These are phyloP conservation scores for Eucalyptus pauciflora DNA, from an alignment of 345 rosid species.

Conservation along the genomic window DNA sequence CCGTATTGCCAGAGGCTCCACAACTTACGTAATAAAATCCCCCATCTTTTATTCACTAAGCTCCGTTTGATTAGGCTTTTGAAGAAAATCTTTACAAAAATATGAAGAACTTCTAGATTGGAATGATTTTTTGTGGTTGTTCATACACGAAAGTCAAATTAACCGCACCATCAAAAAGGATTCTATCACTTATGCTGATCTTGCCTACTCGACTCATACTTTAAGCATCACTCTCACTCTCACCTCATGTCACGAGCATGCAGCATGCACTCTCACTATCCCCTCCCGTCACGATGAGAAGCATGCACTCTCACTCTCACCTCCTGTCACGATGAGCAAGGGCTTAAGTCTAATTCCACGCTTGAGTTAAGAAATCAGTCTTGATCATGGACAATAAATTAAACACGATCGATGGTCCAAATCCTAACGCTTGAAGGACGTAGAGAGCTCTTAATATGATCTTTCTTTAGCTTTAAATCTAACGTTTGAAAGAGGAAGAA, in stretches of 20 bases:
- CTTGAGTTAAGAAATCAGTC: background rate
- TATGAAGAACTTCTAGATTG: background rate
- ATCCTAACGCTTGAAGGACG: background rate
- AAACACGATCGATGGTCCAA: background rate
- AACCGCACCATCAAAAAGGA: background rate
- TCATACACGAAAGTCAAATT: background rate
- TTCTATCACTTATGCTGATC: background rate
- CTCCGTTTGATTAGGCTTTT: background rate
- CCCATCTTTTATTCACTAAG: background rate
- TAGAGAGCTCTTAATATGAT: background rate
- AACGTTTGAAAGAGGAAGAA: background rate
- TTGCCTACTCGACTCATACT: background rate
- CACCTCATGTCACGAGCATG: background rate
- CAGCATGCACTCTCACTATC: no score
- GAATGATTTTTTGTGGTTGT: background rate
- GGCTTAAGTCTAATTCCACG: background rate
- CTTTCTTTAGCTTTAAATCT: background rate
- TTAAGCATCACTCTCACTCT: background rate
- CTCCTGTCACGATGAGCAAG: background rate
- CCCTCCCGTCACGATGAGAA: background rate
- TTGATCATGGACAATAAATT: background rate
- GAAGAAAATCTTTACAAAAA: background rate
- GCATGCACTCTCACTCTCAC: background rate
- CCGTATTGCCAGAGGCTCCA: background rate
- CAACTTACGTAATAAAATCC: background rate